These are phyloP conservation scores for Dendrothele bispora DNA, from an alignment of 768 basidiomycete genomes.

Conservation along the genomic window DNA sequence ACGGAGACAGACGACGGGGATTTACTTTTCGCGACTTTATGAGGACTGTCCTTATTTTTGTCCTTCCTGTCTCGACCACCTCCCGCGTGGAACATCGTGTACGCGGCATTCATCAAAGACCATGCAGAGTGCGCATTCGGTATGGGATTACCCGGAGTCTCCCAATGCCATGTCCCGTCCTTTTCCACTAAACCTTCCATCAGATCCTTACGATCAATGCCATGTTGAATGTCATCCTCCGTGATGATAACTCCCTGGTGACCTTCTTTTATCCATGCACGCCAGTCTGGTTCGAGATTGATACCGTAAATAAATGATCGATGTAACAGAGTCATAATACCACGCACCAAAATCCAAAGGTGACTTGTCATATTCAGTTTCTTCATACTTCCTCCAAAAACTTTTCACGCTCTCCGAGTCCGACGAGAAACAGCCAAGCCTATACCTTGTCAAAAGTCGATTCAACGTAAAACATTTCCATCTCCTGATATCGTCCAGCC, in stretches of 20 bases:
- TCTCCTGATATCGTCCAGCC: not conserved
- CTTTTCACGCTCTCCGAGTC: not conserved
- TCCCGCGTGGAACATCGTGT: no score
- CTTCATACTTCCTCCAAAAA: conserved; percentile 3
- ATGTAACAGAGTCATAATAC: not conserved
- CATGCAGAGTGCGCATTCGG: not conserved
- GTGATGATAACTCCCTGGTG: not conserved
- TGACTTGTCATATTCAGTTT: not conserved
- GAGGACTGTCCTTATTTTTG: no score
- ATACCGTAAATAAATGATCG: not conserved
- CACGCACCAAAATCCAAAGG: conserved; percentile 4
- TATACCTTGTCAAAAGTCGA: conserved; percentile 1
- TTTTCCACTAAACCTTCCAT: conserved; percentile 3
- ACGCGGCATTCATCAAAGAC: no score
- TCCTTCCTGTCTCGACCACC: no score
- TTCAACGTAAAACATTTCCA: conserved; percentile 5
- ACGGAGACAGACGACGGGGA: no score
- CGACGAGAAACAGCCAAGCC: conserved; percentile 4
- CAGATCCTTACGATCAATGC: not conserved
- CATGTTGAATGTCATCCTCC: not conserved
- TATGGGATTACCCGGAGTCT: not conserved
- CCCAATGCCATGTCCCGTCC: conserved; percentile 1
- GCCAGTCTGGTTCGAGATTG: not conserved
- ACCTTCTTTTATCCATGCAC: not conserved
- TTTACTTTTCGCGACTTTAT: no score